A percentile compares a stretch with the other conserved stretches of the same genome.
phyloP scores from a whole-genome alignment of 2,329 filamentous ascomycete species.

The Cercospora nicotianae region DNA sequence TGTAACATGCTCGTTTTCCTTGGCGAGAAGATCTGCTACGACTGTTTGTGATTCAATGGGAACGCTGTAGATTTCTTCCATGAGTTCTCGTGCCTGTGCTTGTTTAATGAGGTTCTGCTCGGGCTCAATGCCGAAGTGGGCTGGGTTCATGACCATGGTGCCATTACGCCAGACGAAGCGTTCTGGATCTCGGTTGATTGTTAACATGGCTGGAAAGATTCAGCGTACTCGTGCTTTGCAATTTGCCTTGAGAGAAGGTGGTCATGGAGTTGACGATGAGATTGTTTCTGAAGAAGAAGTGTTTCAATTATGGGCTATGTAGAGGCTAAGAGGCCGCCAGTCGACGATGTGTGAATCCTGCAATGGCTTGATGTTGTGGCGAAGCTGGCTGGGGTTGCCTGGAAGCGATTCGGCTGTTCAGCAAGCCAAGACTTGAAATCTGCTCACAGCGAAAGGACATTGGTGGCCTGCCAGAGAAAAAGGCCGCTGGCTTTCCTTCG shows the following conservation, averaged over 20 bases:
- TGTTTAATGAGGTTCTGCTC: neutral
- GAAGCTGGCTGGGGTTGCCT: conserved; percentile 3
- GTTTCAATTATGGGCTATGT: neutral
- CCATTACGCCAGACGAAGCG: conserved; percentile 3
- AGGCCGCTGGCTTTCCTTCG: neutral
- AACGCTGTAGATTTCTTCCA: conserved; percentile 11
- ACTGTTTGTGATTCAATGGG: conserved; percentile 9
- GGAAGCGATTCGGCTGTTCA: conserved; percentile 9
- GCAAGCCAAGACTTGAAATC: conserved; percentile 1
- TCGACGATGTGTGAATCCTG: neutral
- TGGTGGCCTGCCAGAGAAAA: neutral
- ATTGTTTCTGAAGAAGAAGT: neutral
- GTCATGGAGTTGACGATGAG: neutral
- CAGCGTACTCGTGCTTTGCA: neutral
- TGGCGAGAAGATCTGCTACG: conserved; percentile 1
- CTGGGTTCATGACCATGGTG: conserved; percentile 6
- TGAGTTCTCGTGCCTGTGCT: conserved; percentile 7
- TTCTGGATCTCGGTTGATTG: neutral
- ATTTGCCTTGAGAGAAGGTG: neutral
- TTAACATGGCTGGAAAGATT: neutral
- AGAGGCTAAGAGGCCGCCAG: neutral
- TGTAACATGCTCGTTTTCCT: conserved; percentile 13
- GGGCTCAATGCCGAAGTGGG: neutral
- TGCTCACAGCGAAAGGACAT: neutral
- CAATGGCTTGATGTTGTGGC: neutral